Evolutionary conservation across 148 eudicot species (phyloP).

Genomic region (Rhododendron molle): DNA sequence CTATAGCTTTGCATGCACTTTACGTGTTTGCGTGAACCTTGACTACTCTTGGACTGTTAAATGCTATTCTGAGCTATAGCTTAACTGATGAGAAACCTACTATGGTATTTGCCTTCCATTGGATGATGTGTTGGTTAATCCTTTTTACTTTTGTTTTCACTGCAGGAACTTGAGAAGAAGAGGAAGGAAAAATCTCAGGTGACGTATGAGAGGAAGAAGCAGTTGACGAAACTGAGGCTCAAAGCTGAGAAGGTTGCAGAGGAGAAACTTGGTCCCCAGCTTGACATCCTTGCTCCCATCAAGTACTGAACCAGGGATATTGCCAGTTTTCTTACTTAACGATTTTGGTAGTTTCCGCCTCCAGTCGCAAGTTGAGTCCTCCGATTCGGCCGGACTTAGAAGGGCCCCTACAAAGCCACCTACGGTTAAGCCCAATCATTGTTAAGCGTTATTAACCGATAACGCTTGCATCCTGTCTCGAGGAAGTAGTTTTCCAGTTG

Average conservation of each 20-base stretch:
- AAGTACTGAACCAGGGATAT: constrained; percentile 28
- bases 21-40: background rate
- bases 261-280: constrained; percentile 59
- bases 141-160: background rate
- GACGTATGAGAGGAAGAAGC: constrained; percentile 52
- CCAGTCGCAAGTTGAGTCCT: no score
- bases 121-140: background rate
- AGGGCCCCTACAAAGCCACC: no score
- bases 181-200: constrained; percentile 51
- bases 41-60: background rate
- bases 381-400: no score
- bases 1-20: background rate
- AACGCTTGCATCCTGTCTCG: no score
- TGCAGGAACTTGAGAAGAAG: constrained; percentile 62
- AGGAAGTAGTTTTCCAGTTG: background rate
- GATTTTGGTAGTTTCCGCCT: background rate
- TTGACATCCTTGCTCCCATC: constrained; percentile 48
- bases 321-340: background rate
- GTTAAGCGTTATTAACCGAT: no score
- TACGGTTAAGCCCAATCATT: no score
- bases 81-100: background rate
- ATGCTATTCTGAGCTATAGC: background rate
- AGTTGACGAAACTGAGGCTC: constrained; percentile 39
- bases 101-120: background rate
- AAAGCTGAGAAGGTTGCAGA: constrained; percentile 56